Percentiles rank a stretch among this genome's conserved stretches.
phyloP scores from a whole-genome alignment of 108 stramenopile species.

The Aurantiochytrium sp. region DNA sequence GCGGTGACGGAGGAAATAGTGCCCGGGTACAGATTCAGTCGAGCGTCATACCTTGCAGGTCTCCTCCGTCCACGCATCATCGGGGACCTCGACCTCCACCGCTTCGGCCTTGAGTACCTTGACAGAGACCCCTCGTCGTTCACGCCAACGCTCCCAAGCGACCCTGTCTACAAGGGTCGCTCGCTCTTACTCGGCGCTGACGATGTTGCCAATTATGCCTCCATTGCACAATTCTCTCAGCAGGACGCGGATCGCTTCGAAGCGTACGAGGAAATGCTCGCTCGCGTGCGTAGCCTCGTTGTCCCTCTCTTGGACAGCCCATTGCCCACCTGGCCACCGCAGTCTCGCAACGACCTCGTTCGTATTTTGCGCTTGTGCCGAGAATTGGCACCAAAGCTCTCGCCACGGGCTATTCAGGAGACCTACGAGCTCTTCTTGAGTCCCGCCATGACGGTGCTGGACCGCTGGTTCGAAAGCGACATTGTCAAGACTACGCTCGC shows the following conservation, averaged over 20 bases:
- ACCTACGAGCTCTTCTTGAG: slow-evolving; percentile 30
- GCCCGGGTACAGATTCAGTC: slow-evolving; percentile 35
- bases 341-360: not conserved
- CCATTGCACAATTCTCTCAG: slow-evolving; percentile 28
- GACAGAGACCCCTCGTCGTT: slow-evolving; percentile 26
- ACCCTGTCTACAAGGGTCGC: not conserved
- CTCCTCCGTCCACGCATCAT: slow-evolving; percentile 34
- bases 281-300: not conserved
- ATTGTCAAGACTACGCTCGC: slow-evolving; percentile 43
- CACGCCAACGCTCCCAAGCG: slow-evolving; percentile 15
- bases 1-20: slow-evolving; percentile 43
- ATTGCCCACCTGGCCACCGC: not conserved
- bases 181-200: slow-evolving; percentile 23
- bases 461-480: slow-evolving; percentile 39
- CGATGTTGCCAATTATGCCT: not conserved
- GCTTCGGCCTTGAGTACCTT: slow-evolving; percentile 19
- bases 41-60: slow-evolving; percentile 36
- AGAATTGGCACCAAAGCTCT: not conserved
- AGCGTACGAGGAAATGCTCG: slow-evolving; percentile 26
- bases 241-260: slow-evolving; percentile 26
- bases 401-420: not conserved
- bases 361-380: not conserved
- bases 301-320: slow-evolving; percentile 25
- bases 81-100: slow-evolving; percentile 26
- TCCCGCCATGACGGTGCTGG: slow-evolving; percentile 29